phyloP scores from a whole-genome alignment of 345 rosid genomes.

The Murraya koenigii region DNA sequence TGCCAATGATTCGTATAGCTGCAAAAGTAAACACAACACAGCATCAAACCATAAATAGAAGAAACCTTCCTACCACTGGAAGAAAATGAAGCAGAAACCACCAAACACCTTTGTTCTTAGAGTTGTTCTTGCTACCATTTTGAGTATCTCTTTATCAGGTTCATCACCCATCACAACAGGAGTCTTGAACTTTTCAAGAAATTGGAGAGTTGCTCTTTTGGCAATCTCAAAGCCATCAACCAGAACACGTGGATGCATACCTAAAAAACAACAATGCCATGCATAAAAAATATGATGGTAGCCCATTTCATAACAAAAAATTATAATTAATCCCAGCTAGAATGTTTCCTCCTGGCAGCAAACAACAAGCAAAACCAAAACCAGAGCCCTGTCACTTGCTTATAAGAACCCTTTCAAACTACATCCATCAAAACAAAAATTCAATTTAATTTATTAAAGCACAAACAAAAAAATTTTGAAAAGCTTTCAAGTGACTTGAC shows the following conservation, averaged over 20 bases:
- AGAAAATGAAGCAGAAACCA: not conserved
- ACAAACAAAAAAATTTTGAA: not conserved
- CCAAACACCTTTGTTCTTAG: constrained; percentile 81
- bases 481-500: not conserved
- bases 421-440: not conserved
- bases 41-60: not conserved
- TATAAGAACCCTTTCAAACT: not conserved
- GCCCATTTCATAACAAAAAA: not conserved
- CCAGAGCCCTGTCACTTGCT: not conserved
- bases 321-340: not conserved
- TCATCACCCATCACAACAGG: constrained; percentile 92
- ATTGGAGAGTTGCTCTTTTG: constrained; percentile 86
- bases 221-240: constrained; percentile 99
- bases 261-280: constrained; percentile 29
- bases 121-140: constrained; percentile 96
- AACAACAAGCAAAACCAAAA: not conserved
- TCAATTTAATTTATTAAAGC: not conserved
- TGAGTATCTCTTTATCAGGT: constrained; percentile 91
- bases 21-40: constrained; percentile 21
- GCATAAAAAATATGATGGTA: not conserved
- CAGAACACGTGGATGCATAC: constrained; percentile 98
- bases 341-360: not conserved
- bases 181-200: constrained; percentile 91
- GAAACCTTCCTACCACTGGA: not conserved
- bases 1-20: constrained; percentile 88